A percentile compares a stretch with the other conserved stretches of the same genome.
These are phyloP conservation scores for Dactylellina drechsleri DNA, from an alignment of 2,329 filamentous ascomycete species.

Conservation along the genomic window DNA sequence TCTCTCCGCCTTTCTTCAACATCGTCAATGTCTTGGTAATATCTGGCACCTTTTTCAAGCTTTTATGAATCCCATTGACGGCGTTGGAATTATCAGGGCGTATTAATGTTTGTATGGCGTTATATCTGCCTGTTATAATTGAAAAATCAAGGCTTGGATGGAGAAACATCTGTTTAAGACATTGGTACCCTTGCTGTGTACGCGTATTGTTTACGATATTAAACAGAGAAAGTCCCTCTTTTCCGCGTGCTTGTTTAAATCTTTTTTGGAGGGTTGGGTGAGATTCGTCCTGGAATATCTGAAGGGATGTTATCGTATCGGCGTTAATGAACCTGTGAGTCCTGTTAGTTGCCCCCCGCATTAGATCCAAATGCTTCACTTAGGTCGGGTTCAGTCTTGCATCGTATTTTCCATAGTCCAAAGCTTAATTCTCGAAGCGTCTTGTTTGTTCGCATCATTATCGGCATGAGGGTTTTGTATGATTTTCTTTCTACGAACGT, in stretches of 20 bases:
- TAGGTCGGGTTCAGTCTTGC: conserved; percentile 61
- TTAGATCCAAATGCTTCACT: not conserved
- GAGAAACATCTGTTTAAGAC: conserved; percentile 82
- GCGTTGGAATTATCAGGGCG: conserved; percentile 72
- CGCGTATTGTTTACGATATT: conserved; percentile 59
- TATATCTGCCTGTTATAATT: conserved; percentile 76
- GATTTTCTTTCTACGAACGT: conserved; percentile 76
- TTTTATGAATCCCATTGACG: conserved; percentile 69
- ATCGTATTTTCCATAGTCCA: conserved; percentile 75
- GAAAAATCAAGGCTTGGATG: conserved; percentile 76
- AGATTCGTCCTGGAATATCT: conserved; percentile 82
- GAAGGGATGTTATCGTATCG: conserved; percentile 82
- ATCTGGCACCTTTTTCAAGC: conserved; percentile 78
- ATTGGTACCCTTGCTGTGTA: conserved; percentile 80
- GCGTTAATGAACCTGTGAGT: conserved; percentile 78
- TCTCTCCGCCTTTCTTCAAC: conserved; percentile 74
- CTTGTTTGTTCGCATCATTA: conserved; percentile 68
- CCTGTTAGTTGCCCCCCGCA: not conserved
- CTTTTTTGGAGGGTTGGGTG: conserved; percentile 84
- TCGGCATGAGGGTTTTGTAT: conserved; percentile 72
- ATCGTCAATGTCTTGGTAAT: conserved; percentile 75
- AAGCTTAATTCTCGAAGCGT: conserved; percentile 75
- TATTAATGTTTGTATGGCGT: conserved; percentile 74
- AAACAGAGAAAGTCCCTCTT: conserved; percentile 86
- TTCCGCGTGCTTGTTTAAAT: conserved; percentile 75